Percentiles rank a stretch among this genome's conserved stretches.
phyloP scores from a whole-genome alignment of 805 yeast genomes.

The Saturnispora serradocipensis region DNA sequence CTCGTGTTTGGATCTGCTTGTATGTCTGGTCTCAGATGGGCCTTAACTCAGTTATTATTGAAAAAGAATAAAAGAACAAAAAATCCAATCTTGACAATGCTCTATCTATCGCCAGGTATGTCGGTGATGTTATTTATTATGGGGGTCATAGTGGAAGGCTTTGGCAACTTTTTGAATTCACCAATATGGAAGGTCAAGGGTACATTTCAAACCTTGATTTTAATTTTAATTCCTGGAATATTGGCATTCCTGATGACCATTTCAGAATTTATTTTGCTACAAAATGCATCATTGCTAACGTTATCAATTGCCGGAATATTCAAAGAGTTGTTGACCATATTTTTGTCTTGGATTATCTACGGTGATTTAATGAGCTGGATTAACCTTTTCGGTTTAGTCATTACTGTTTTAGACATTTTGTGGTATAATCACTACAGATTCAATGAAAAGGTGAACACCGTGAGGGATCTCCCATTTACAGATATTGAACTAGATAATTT shows the following conservation, averaged over 20 bases:
- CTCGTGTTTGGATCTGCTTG: slow-evolving; percentile 71
- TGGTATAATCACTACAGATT: slow-evolving; percentile 73
- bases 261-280: slow-evolving; percentile 75
- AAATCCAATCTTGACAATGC: slow-evolving; percentile 77
- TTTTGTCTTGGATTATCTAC: slow-evolving; percentile 58
- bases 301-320: slow-evolving; percentile 86
- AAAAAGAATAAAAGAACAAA: slow-evolving; percentile 48
- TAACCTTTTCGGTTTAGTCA: slow-evolving; percentile 62
- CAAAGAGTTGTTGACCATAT: slow-evolving; percentile 81
- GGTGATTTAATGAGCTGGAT: slow-evolving; percentile 60
- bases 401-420: slow-evolving; percentile 70
- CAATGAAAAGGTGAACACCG: slow-evolving; percentile 17
- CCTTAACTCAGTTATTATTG: slow-evolving; percentile 77
- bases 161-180: slow-evolving; percentile 39
- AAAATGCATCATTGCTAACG: slow-evolving; percentile 76
- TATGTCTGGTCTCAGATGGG: slow-evolving; percentile 91
- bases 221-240: slow-evolving; percentile 73
- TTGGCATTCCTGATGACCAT: slow-evolving; percentile 85
- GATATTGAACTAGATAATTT: slow-evolving; percentile 15
- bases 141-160: slow-evolving; percentile 67
- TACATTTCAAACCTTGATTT: slow-evolving; percentile 39
- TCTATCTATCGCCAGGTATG: slow-evolving; percentile 82
- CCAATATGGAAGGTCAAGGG: slow-evolving; percentile 63
- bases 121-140: slow-evolving; percentile 47
- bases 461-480: slow-evolving; percentile 13